Evolutionary conservation across 805 yeast genomes (phyloP), one percentile per base, ranked within the genome.

Genomic region (Sugiyamaella mastotermitis): DNA sequence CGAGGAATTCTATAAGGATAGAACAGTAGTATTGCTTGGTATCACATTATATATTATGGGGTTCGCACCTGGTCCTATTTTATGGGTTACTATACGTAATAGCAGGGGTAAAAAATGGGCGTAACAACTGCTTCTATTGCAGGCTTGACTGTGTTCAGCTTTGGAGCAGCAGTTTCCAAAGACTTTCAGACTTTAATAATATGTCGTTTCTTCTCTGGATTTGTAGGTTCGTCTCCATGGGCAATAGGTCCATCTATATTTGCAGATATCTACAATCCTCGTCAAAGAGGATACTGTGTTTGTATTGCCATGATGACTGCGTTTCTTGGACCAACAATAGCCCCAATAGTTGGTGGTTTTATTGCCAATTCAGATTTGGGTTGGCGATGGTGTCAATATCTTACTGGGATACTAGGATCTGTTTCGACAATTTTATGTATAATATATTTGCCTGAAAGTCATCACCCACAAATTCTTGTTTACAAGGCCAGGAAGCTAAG

Each of bases 71-170:
- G 96, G 97, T 14, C 97, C 97, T 3, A 67, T 88, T 35, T 53
- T 85, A 25, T 88, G 92, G 86, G 96, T 92, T 18, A 95, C 95
- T 3, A 57, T 83, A 25, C 79, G 90, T n/a, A 94, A 83, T 57
- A 52, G 80, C 25, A 79, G 69, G 48, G 92, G 94, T 38, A 73
- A 94, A 59, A 73, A 74, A 56, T 59, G 71, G 13, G 78, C 83
- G 11, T 51, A 72, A 49, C 83, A 38, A 47, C 81, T 2, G 45
- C 75, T 3, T 74, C 87, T 4, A 58, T 71, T 3, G 63, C 83
- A 29, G 73, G 80, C 1, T 72, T 74, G 53, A 63, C 71, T 15
- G 51, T 72, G 33, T 83, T 85, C 61, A 68, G 70, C 31, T 82
- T 81, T 54, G 94, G 83, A 2, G 74, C 72, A 22, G 95, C 92